Percentiles rank a stretch among this genome's conserved stretches.
Conservation (phyloP, 1,139 yeast species). For the Pichia sp. region DNA sequence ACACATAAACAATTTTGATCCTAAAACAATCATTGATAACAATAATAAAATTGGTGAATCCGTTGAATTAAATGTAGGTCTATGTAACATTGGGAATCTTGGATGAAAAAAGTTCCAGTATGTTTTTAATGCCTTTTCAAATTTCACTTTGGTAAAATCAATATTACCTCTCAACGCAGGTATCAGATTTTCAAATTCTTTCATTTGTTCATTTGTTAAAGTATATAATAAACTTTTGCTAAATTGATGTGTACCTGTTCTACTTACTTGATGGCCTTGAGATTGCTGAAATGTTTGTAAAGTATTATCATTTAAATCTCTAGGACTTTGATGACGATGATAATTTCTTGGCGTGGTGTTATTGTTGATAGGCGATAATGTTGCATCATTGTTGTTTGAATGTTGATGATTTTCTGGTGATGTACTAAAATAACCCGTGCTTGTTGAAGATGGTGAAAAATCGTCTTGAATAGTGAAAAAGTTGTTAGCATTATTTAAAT, state of each 20-base stretch:
- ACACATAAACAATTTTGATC: conserved; percentile 29
- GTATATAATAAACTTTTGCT: conserved; percentile 11
- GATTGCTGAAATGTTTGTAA: conserved; percentile 15
- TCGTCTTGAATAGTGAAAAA: conserved; percentile 27
- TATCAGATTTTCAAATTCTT: conserved; percentile 21
- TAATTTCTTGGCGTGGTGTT: neutral
- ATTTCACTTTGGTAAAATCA: conserved; percentile 26
- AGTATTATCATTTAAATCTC: neutral
- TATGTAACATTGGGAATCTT: conserved; percentile 44
- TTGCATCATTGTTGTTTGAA: neutral
- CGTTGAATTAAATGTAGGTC: conserved; percentile 43
- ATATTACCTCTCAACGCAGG: conserved; percentile 24
- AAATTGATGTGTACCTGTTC: neutral
- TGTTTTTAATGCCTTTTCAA: conserved; percentile 27
- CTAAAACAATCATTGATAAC: conserved; percentile 42
- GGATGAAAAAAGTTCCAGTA: conserved; percentile 50
- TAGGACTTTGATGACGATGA: neutral
- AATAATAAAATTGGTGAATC: conserved; percentile 37
- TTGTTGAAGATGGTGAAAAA: conserved; percentile 20
- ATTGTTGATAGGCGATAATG: neutral
- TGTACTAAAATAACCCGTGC: conserved; percentile 9
- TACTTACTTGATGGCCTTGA: conserved; percentile 14
- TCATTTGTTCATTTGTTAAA: conserved; percentile 17
- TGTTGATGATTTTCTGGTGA: neutral
- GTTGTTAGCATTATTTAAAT: conserved; percentile 22